Base-by-base conservation (phyloP, 1,139 yeast genomes). In the Petasospora rhodanensis region DNA sequence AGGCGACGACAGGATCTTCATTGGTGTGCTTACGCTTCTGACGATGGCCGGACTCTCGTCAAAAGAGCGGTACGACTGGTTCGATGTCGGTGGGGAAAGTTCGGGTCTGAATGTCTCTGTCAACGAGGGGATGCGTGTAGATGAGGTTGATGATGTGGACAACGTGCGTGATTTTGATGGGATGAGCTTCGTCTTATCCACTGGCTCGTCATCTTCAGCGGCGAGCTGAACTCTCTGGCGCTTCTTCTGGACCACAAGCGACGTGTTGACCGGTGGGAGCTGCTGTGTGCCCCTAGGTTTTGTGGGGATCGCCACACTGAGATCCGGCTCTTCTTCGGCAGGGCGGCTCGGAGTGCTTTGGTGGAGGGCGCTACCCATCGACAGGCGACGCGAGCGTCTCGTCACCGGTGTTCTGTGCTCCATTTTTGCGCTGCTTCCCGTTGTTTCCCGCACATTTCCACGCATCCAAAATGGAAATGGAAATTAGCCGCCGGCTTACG, bases 51-150 rank as follows among this genome's bases (percentile, higher is more conserved):
- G 37, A 32, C 14, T 20, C 24, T 35, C 43, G 8, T 40, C 40
- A 22, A 39, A 26, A 1, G 40, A 24, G 12, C 17, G 18, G 20
- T 35, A 38, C 0, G 46, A 37, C 27, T 25, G 16, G 20, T 31
- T 24, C 18, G 45, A 14, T 3, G 29, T 17, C 4, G 52, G 47
- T 2, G 62, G 62, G 1, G 56, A 43, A 16, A 58, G 38, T 14
- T 43, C 40, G 0, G 64, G 62, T 18, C 52, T 55, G 3, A 49
- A 43, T 1, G 56, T 45, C 2, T 49, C 49, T 6, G 35, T 38
- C 3, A 59, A 27, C 0, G 59, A 51, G 0, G 51, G 46, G 1
- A 56, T 34, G 12, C 51, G 35, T 21, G 24, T 32, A n/a, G 32
- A 24, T 7, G 31, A 24, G 42, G 49, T 42, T 8, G 37, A 20